Conservation (phyloP, 2,329 filamentous ascomycete species). For the Colletotrichum sp. region DNA sequence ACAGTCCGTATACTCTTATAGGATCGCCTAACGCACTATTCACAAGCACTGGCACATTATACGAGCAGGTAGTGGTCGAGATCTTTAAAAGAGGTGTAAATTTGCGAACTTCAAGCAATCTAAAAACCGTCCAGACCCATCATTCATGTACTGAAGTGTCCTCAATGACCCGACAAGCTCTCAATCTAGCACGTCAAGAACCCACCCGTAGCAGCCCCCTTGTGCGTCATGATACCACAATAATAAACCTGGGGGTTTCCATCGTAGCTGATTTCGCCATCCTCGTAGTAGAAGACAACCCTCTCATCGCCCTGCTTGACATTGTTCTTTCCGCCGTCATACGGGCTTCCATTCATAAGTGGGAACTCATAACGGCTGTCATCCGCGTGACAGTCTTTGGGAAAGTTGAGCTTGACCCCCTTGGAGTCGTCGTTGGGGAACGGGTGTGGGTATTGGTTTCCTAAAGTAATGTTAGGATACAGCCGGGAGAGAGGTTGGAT, state of each 20-base stretch:
- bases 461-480: not conserved
- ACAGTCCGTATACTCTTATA: accelerated
- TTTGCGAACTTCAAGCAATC: not conserved
- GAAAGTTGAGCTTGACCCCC: not conserved
- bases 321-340: not conserved
- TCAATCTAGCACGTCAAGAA: not conserved
- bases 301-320: not conserved
- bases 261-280: not conserved
- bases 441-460: not conserved
- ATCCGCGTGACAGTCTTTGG: not conserved
- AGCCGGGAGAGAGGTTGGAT: not conserved
- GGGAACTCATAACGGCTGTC: not conserved
- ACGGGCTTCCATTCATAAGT: not conserved
- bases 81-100: not conserved
- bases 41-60: not conserved
- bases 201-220: not conserved
- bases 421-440: not conserved
- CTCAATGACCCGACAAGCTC: not conserved
- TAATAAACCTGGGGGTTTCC: not conserved
- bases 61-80: not conserved
- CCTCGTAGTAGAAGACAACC: not conserved
- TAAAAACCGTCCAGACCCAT: accelerated
- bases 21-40: accelerated
- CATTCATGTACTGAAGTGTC: not conserved
- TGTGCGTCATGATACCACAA: not conserved